A percentile compares a stretch with the other conserved stretches of the same genome.
Conservation (phyloP, 306 rosid genomes). For the Spatholobus suberectus region DNA sequence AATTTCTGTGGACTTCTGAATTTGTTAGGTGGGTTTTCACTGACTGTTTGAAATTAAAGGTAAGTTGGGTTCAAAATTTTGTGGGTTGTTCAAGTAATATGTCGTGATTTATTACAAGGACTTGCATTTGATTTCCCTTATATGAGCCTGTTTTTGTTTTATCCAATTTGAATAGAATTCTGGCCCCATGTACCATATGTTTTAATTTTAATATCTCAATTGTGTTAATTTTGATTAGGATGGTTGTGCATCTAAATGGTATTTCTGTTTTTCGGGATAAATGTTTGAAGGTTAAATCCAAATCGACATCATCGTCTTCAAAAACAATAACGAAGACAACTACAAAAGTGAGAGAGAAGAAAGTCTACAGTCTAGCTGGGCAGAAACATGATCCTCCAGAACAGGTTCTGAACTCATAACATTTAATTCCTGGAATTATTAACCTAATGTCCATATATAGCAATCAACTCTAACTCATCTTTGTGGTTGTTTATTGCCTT, state of each 20-base stretch:
- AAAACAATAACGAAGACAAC: constrained; percentile 33
- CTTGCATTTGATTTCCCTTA: constrained; percentile 8
- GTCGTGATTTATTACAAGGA: background rate
- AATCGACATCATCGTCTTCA: constrained; percentile 51
- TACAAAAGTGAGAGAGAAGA: constrained; percentile 69
- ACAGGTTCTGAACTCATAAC: constrained; percentile 60
- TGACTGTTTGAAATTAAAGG: background rate
- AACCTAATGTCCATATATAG: constrained; percentile 15
- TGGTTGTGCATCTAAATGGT: constrained; percentile 19
- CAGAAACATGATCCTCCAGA: constrained; percentile 94
- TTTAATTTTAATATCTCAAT: background rate
- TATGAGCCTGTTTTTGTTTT: background rate
- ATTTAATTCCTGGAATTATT: constrained; percentile 23
- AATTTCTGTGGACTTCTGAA: constrained; percentile 26
- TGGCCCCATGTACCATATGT: background rate
- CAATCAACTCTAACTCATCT: constrained; percentile 21
- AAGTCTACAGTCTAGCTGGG: constrained; percentile 77
- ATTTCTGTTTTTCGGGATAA: background rate
- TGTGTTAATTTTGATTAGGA: constrained; percentile 30
- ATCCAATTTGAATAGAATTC: background rate
- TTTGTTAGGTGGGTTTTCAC: constrained; percentile 34
- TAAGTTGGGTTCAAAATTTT: constrained; percentile 17
- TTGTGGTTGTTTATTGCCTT: constrained; percentile 33
- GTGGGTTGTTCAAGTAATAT: background rate
- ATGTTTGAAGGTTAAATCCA: constrained; percentile 72